A percentile compares a stretch with the other conserved stretches of the same genome.
These are phyloP conservation scores for Ogataea neopini DNA, from an alignment of 805 yeast species.

Conservation along the genomic window DNA sequence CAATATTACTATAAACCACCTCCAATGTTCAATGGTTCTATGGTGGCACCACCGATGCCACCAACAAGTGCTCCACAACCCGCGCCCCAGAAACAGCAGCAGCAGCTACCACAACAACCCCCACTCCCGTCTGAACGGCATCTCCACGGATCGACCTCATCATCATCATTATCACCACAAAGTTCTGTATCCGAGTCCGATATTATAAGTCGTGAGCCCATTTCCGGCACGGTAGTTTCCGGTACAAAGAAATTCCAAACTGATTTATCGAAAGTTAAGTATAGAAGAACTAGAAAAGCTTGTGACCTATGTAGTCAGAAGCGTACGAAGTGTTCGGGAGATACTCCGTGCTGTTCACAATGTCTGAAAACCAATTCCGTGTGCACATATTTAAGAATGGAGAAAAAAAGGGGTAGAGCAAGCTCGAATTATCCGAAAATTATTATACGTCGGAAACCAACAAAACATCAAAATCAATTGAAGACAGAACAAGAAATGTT, in stretches of 20 bases:
- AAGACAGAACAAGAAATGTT: constrained; percentile 3
- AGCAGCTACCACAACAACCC: no score
- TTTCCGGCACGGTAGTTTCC: background rate
- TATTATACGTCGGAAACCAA: constrained; percentile 28
- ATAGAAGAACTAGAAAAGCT: constrained; percentile 37
- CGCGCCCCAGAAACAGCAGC: no score
- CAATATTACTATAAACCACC: constrained; percentile 5
- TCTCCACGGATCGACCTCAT: constrained; percentile 3
- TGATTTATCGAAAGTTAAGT: constrained; percentile 11
- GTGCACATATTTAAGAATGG: constrained; percentile 45
- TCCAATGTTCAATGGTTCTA: background rate
- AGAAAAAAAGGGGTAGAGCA: constrained; percentile 50
- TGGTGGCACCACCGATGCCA: background rate
- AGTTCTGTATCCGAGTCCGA: constrained; percentile 7
- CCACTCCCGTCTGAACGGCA: no score
- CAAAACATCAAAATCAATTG: constrained; percentile 17
- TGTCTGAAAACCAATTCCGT: constrained; percentile 35
- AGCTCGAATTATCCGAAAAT: constrained; percentile 42
- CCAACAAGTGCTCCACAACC: background rate
- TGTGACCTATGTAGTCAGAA: constrained; percentile 50
- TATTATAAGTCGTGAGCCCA: background rate
- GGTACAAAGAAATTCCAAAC: background rate
- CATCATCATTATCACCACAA: constrained; percentile 4
- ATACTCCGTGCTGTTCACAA: constrained; percentile 42
- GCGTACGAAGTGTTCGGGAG: constrained; percentile 51